phyloP scores from a whole-genome alignment of 176 grass and related monocot species.

The Carex pumila region DNA sequence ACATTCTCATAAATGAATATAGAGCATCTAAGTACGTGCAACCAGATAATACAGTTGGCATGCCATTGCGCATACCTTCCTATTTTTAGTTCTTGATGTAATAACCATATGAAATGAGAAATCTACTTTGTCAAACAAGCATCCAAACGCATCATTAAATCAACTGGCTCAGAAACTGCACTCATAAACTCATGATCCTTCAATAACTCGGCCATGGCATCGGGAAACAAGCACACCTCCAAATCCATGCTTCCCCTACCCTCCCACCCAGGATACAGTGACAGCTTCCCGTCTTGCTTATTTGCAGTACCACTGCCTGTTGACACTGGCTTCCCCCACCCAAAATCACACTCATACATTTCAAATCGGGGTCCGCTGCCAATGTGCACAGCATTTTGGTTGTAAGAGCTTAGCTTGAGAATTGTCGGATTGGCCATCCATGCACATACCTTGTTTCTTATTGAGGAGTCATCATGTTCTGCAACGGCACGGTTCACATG shows the following conservation, averaged over 20 bases:
- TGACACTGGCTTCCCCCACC: slow-evolving; percentile 48
- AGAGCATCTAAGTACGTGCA: too few species aligned
- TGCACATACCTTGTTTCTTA: slow-evolving; percentile 20
- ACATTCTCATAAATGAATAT: too few species aligned
- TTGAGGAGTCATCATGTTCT: slow-evolving; percentile 34
- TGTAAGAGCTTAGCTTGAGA: background rate
- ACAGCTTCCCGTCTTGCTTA: slow-evolving; percentile 55
- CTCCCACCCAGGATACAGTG: slow-evolving; percentile 37
- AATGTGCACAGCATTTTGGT: slow-evolving; percentile 15
- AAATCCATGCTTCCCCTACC: slow-evolving; percentile 39
- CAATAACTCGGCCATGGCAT: slow-evolving; percentile 41
- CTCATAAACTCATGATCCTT: slow-evolving; percentile 49
- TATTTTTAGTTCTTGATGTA: background rate
- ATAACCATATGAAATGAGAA: background rate
- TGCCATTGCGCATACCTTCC: background rate
- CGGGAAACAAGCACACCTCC: slow-evolving; percentile 34
- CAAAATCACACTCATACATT: slow-evolving; percentile 57
- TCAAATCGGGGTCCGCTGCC: slow-evolving; percentile 57
- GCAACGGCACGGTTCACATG: slow-evolving; percentile 30
- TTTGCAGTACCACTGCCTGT: slow-evolving; percentile 49
- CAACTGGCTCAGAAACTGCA: slow-evolving; percentile 8
- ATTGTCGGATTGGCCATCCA: slow-evolving; percentile 29
- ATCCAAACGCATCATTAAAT: background rate
- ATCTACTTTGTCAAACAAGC: background rate
- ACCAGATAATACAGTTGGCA: background rate